Conservation (phyloP, 768 basidiomycete genomes). For the Phanerochaete sordida region DNA sequence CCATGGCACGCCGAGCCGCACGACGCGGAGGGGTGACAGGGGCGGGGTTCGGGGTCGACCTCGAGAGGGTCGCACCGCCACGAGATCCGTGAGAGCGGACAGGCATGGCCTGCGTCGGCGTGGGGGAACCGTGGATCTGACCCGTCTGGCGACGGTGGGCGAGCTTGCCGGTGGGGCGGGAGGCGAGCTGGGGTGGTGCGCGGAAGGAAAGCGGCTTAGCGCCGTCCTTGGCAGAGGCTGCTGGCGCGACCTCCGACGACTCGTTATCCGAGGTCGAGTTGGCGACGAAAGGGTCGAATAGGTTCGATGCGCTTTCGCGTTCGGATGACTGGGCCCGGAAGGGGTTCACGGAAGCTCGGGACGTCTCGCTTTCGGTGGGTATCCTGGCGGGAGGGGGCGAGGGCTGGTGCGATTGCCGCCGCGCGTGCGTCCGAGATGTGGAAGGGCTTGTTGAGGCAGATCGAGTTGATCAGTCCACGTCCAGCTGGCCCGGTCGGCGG, state of each 20-base stretch:
- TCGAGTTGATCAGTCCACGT: not conserved
- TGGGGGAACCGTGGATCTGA: conserved; percentile 30
- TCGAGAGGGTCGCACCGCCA: conserved; percentile 31
- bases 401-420: conserved; percentile 58
- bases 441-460: conserved; percentile 41
- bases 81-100: conserved; percentile 32
- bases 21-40: conserved; percentile 32
- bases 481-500: conserved; percentile 21
- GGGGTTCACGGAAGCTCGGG: conserved; percentile 17
- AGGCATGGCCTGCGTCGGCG: conserved; percentile 44
- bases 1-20: conserved; percentile 30
- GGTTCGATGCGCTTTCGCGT: conserved; percentile 34
- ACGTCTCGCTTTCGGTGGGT: conserved; percentile 67
- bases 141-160: conserved; percentile 50
- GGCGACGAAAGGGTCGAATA: conserved; percentile 47
- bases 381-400: conserved; percentile 47
- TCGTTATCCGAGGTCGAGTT: conserved; percentile 41
- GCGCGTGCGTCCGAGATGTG: conserved; percentile 36
- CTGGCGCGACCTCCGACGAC: conserved; percentile 26
- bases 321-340: conserved; percentile 26
- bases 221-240: conserved; percentile 19
- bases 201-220: conserved; percentile 20
- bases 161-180: conserved; percentile 52
- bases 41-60: conserved; percentile 45
- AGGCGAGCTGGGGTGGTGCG: conserved; percentile 38